Conservation (phyloP, 768 basidiomycete species). For the Tylopilus rubrobrunneus region DNA sequence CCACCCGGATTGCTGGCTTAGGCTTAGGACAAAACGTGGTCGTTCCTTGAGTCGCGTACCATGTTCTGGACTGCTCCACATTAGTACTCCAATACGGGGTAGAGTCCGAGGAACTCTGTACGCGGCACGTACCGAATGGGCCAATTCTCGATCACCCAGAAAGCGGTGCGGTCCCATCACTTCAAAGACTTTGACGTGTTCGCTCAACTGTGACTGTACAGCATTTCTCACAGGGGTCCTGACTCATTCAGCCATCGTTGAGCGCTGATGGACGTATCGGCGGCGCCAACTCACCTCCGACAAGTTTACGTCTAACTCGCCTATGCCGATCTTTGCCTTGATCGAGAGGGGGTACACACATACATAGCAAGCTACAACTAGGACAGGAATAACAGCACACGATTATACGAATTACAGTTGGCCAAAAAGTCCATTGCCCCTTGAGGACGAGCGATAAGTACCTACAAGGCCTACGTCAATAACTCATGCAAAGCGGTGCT, state of each 20-base stretch:
- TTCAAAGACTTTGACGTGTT: too few species aligned
- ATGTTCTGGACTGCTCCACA: too few species aligned
- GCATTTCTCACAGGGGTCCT: background rate
- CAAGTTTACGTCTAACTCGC: background rate
- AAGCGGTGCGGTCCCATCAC: background rate
- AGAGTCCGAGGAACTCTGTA: too few species aligned
- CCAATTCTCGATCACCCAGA: background rate
- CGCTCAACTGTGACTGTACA: too few species aligned
- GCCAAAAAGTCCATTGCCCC: too few species aligned
- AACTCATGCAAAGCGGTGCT: background rate
- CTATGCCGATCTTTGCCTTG: background rate
- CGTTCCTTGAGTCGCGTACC: too few species aligned
- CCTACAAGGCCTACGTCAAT: background rate
- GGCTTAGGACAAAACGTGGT: too few species aligned
- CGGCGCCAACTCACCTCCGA: background rate
- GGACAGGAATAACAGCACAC: background rate
- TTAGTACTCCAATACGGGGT: too few species aligned
- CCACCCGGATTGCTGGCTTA: too few species aligned
- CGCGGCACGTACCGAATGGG: too few species aligned
- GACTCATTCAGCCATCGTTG: background rate
- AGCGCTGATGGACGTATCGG: background rate
- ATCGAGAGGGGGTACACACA: background rate
- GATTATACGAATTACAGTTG: background rate
- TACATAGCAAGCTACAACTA: conserved; percentile 1
- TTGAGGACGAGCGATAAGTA: background rate